Evolutionary conservation across 768 basidiomycete species (phyloP), one percentile per base, ranked within the genome.

Genomic region (Amanita jacksonii): DNA sequence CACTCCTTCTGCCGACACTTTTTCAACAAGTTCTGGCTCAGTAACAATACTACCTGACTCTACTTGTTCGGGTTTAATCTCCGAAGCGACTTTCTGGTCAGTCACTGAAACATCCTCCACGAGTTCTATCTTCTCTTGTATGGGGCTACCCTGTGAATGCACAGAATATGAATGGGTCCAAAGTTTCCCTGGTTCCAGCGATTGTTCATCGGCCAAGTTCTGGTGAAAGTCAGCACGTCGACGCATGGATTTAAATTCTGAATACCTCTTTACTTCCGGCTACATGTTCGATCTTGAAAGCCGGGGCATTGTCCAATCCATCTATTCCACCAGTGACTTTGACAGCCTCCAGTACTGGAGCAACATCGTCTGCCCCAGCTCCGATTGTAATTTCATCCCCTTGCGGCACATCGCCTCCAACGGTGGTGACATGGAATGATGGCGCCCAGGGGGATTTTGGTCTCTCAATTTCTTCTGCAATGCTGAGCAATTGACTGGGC

Each of bases 371-470:
- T 5, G 42, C 22, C 7, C 37, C n/a, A 12, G 15, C 49, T 13
- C 43, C 43, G 6, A 51, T 50, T 41, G n/a, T n/a, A n/a, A 57
- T 52, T 8, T 36, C 56, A 8, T 54, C 52, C 13, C 56, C 58
- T n/a, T 50, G 48, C 10, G 52, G 49, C 18, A 49, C 45, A 28
- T 65, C 65, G 39, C 52, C 51, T 28, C 62, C 60, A 34, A 61
- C 50, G 20, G 71, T 67, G 9, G 62, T 70, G 18, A 76, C 74
- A 46, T 67, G 69, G 63, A 74, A 77, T 2, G 74, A 73, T 5
- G 73, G 67, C 10, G 66, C 68, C 70, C 69, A 75, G 22, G 72
- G 72, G 12, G 71, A 72, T 49, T 70, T 72, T 16, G 71, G 70
- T 28, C 67, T 59, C 38, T 72, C 71, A 10, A 63, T 62, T 57